A percentile compares a stretch with the other conserved stretches of the same genome.
These are phyloP conservation scores for Aureobasidium lini DNA, from an alignment of 2,329 filamentous ascomycete species.

Conservation along the genomic window DNA sequence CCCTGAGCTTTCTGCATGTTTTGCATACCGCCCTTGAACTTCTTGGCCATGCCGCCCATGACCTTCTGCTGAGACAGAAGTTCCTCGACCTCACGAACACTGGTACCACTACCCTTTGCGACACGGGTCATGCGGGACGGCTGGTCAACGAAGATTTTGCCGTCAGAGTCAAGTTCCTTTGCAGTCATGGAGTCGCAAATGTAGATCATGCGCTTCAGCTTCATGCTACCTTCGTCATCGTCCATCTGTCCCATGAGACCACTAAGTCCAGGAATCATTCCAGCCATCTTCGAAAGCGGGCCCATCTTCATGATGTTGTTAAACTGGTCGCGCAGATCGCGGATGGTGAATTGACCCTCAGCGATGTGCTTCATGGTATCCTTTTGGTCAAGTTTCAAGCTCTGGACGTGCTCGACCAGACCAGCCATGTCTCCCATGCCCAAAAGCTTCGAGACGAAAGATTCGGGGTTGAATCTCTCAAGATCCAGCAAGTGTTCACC, in stretches of 20 bases:
- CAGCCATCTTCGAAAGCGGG: conserved; percentile 90
- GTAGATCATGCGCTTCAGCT: conserved; percentile 97
- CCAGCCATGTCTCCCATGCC: conserved; percentile 98
- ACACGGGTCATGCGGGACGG: conserved; percentile 89
- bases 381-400: conserved; percentile 91
- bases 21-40: conserved; percentile 96
- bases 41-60: conserved; percentile 97
- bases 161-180: conserved; percentile 90
- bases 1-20: conserved; percentile 93
- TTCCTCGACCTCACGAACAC: conserved; percentile 88
- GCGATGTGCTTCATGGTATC: conserved; percentile 99
- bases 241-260: conserved; percentile 94
- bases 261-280: conserved; percentile 94
- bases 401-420: conserved; percentile 92
- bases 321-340: conserved; percentile 89
- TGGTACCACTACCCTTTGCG: conserved; percentile 82
- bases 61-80: conserved; percentile 95
- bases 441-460: conserved; percentile 87
- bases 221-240: conserved; percentile 88
- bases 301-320: conserved; percentile 99
- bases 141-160: conserved; percentile 88
- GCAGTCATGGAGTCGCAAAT: conserved; percentile 98
- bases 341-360: conserved; percentile 90
- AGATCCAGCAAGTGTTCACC: conserved; percentile 96
- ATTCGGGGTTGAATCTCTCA: conserved; percentile 84